Base-by-base conservation (phyloP, 2,329 filamentous ascomycete genomes). In the Chaetomiaceae sp. region DNA sequence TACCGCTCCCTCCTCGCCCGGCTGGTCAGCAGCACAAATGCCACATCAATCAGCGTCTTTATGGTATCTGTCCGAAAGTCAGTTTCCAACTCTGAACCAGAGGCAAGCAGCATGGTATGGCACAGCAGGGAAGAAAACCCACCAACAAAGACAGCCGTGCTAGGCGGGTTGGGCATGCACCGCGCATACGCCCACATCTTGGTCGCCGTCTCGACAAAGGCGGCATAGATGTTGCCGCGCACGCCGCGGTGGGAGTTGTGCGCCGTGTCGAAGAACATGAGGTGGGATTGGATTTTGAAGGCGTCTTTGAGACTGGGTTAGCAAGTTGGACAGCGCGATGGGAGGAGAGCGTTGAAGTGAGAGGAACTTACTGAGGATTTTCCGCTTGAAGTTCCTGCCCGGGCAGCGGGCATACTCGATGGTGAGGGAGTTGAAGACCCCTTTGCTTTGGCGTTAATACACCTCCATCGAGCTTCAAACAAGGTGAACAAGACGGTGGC, bases 241-340 rank as follows among this genome's bases (percentile, higher is more conserved):
- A 94, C 87, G 0, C 84, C 88, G 4, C 67, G 61, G 7, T 79
- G 66, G 3, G 83, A 81, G 71, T 97, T 97, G 73, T 92, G 85
- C 3, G 77, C 71, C 4, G 88, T 88, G 68, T 95, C 90, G 63
- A 89, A 85, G 67, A 90, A 88, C 84, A 95, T 91, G 46, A 83
- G 75, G 63, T 94, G 88, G 47, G 91, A 85, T 66, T 95, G 89
- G 48, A 94, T 83, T 68, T 91, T 91, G 75, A 97, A 90, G 3
- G 83, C 72, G 63, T 78, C 79, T 82, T n/a, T 47, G 9, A 8
- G 4, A 17, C 3, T 19, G 31, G 52, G 43, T 14, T 11, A 51
- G 34, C 23, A 29, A 15, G 9, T 9, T 12, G 9, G 9, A 7
- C 3, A 11, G 27, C 14, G 27, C 14, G 27, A 9, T 4, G 27